Evolutionary conservation across 768 basidiomycete genomes (phyloP), one percentile per base, ranked within the genome.

Genomic region (Sarcodon aspratus): DNA sequence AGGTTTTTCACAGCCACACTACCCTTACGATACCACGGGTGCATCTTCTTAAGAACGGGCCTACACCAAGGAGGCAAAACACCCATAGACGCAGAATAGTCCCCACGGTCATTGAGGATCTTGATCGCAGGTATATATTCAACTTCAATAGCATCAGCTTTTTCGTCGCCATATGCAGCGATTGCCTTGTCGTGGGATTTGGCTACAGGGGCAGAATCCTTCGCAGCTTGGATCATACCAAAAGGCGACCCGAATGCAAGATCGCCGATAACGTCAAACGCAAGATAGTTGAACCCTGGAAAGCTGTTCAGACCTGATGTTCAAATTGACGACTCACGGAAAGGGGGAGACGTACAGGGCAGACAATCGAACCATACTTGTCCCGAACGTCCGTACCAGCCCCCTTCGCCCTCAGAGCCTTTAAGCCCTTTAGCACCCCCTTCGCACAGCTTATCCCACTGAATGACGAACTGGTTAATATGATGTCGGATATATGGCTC

Each of bases 241-340:
- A 95, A 95, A 0, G 91, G 85, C 1, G 78, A 76, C 1, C 91
- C 91, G 56, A 93, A 93, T 0, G 88, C 85, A 11, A 92, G 74
- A 61, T 92, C 87, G 36, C 73, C 84, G 34, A 89, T 82, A 53
- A 87, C 84, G 61, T 80, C 78, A 54, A 80, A 80, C 0, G 78
- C 73, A 31, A 76, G 63, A 55, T 68, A 77, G 56, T 76, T 78
- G 55, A 66, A 67, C 76, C 73, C 69, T 69, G 34, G 18, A 18
- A 21, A 11, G 32, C 5, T 5, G 3, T 27, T 27, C 21, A 27
- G 21, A 27, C 21, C 21, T 27, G 21, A 27, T 27, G 21, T 27
- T 5, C 21, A 27, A 27, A 27, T 15, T 5, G 40, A 42, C 5
- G 7, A 6, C 40, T 42, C 17, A 5, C 3, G 7, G 2, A 17